These are phyloP conservation scores for Parmelia sp. DNA, from an alignment of 495 filamentous ascomycete species.

Conservation along the genomic window DNA sequence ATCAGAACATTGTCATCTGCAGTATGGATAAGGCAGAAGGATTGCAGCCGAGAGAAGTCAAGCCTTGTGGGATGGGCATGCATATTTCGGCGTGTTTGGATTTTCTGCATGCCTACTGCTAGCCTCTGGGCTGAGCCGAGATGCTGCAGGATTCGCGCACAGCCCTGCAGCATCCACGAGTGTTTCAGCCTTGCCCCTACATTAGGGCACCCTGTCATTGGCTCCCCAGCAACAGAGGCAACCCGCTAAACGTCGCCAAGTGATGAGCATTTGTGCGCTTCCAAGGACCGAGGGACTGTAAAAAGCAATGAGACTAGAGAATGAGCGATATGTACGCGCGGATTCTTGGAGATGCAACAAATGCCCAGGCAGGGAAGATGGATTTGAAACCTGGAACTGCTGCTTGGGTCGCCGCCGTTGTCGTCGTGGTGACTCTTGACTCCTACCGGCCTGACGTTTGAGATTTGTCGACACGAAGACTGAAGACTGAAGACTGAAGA, in stretches of 20 bases:
- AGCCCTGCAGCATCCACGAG: neutral
- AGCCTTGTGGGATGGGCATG: neutral
- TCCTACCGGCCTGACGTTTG: no score
- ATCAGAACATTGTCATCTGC: neutral
- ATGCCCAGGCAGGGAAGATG: no score
- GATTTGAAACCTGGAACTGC: no score
- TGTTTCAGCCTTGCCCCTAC: neutral
- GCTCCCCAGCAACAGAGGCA: neutral
- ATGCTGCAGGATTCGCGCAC: neutral
- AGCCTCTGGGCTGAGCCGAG: neutral
- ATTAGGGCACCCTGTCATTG: no score
- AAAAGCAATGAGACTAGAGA: neutral
- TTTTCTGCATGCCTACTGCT: neutral
- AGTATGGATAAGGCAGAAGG: neutral
- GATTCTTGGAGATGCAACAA: no score
- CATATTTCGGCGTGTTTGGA: neutral
- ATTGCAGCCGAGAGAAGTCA: neutral
- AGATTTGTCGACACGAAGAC: no score
- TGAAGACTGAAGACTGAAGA: no score
- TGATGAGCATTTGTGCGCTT: no score
- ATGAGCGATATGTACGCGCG: no score
- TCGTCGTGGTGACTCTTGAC: no score
- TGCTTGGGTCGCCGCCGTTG: no score
- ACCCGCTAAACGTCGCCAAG: neutral
- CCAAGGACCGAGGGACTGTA: neutral